Base-by-base conservation (phyloP, 2,329 filamentous ascomycete genomes). In the Diaporthe aspalathi region DNA sequence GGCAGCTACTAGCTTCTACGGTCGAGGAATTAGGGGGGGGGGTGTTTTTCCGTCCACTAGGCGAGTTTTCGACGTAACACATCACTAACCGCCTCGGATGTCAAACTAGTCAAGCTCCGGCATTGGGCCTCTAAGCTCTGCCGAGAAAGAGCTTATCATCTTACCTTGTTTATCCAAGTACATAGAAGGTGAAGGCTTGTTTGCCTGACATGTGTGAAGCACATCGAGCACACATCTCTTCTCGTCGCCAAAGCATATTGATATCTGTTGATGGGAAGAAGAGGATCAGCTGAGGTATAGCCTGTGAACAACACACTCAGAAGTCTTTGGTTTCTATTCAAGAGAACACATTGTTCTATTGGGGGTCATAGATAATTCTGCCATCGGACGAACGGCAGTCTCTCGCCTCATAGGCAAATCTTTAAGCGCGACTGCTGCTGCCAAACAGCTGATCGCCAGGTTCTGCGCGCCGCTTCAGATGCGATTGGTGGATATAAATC, bases 401-500 rank as follows among this genome's bases (percentile, higher is more conserved):
- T 35, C 43, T 22, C 1, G 38, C 32, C 3, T 47, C 16, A 17
- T 47, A 27, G 16, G 45, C 9, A 40, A 17, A 57, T 22, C 24
- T 8, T 38, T 63, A 49, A 47, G 40, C 40, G 57, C 43, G 57
- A 47, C 11, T 22, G 27, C 57, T 32, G 6, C n/a, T 49, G 43
- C 20, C 32, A 47, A 8, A 9, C 24, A 32, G 1, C 2, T 62
- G 5, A 20, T n/a, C 40, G 14, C 57, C 40, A 8, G 27, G 9
- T 49, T 63, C 11, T 49, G 22, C 27, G 24, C 57, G 27, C 40
- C n/a, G 20, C 20, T 22, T 32, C 2, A 49, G 57, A 63, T 63
- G 57, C 57, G 57, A 63, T 63, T 63, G 57, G 57, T 63, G 57
- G 43, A 47, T 22, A 47, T 63, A 22, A 63, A 35, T 40, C 40